Evolutionary conservation across 2,329 filamentous ascomycete species (phyloP).

Genomic region (Monosporascus sp.): DNA sequence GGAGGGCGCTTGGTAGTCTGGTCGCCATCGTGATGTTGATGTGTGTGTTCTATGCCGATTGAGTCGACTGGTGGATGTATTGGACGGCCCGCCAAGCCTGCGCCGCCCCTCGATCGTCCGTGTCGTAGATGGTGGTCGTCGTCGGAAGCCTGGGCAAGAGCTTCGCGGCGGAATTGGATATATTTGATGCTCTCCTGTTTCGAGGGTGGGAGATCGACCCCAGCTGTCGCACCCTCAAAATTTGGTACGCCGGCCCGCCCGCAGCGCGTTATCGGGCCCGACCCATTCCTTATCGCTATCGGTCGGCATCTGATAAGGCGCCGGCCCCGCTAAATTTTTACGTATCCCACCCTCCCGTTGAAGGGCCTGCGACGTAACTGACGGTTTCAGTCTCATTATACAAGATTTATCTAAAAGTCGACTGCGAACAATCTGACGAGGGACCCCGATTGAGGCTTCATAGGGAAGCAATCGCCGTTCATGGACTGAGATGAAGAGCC

Average conservation of each 20-base stretch:
- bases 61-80: not conserved
- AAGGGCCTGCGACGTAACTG: not conserved
- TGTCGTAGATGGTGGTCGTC: too few species aligned
- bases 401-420: too few species aligned
- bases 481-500: conserved; percentile 27
- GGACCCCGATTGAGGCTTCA: conserved; percentile 6
- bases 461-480: conserved; percentile 8
- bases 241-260: conserved; percentile 7
- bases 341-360: not conserved
- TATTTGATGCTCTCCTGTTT: not conserved
- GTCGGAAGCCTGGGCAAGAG: too few species aligned
- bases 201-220: not conserved
- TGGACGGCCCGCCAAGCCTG: too few species aligned
- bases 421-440: not conserved
- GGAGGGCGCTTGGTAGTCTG: conserved; percentile 27
- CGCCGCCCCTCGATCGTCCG: too few species aligned
- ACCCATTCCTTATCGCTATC: not conserved
- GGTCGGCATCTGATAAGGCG: not conserved
- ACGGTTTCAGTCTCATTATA: too few species aligned
- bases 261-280: not conserved
- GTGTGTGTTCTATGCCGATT: conserved; percentile 6
- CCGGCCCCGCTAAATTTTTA: conserved; percentile 1
- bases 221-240: not conserved
- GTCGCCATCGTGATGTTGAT: conserved; percentile 21
- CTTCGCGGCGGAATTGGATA: too few species aligned